phyloP scores from a whole-genome alignment of 2,329 filamentous ascomycete genomes.

The Claviceps purpurea region DNA sequence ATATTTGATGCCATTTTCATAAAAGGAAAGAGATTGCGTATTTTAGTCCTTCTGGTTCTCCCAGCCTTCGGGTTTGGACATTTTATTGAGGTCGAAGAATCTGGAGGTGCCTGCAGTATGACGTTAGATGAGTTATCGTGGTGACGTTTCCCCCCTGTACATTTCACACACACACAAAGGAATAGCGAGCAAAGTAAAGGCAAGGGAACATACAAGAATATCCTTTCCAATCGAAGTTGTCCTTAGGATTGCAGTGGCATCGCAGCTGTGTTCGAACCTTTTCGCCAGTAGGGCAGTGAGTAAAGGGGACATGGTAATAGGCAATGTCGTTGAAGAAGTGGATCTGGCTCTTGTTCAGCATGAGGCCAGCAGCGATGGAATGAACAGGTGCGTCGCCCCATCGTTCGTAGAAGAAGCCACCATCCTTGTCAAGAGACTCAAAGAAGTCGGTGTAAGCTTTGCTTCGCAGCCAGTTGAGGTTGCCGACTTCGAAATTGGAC shows the following conservation, averaged over 20 bases:
- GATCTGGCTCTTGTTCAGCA: slow-evolving; percentile 84
- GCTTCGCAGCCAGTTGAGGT: slow-evolving; percentile 83
- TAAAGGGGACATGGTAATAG: slow-evolving; percentile 96
- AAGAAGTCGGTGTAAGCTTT: slow-evolving; percentile 87
- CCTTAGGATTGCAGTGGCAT: slow-evolving; percentile 87
- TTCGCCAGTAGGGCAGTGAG: slow-evolving; percentile 89
- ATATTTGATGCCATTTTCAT: neutral
- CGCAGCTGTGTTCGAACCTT: slow-evolving; percentile 70
- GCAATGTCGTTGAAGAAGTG: slow-evolving; percentile 99
- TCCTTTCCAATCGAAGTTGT: slow-evolving; percentile 99
- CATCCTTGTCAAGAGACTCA: slow-evolving; percentile 71
- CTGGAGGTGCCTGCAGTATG: slow-evolving; percentile 45
- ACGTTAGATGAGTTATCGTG: neutral
- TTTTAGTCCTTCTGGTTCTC: slow-evolving; percentile 25
- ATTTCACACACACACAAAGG: too few species aligned
- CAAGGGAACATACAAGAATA: slow-evolving; percentile 66
- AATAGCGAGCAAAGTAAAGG: neutral
- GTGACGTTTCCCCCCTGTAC: too few species aligned
- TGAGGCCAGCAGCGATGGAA: slow-evolving; percentile 81
- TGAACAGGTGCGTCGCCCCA: slow-evolving; percentile 98
- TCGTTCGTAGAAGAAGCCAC: slow-evolving; percentile 97
- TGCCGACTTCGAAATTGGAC: slow-evolving; percentile 98
- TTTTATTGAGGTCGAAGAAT: slow-evolving; percentile 71
- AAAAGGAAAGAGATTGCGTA: too few species aligned
- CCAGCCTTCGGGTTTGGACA: slow-evolving; percentile 76